Conservation (phyloP, 2,329 filamentous ascomycete species). For the Cordyceps fumosorosea region DNA sequence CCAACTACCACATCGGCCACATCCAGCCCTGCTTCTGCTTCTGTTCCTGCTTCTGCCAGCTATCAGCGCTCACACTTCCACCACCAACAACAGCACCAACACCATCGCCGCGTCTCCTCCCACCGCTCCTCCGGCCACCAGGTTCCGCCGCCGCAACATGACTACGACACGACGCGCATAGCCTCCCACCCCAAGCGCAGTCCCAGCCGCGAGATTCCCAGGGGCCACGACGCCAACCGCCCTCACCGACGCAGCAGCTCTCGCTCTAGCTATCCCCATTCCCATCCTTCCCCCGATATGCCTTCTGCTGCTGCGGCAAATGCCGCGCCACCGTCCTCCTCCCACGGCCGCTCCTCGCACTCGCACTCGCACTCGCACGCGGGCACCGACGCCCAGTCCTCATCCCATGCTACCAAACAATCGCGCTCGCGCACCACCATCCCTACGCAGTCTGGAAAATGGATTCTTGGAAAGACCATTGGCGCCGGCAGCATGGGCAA, state of each 20-base stretch:
- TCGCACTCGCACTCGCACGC: conserved; percentile 27
- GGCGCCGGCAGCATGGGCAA: conserved; percentile 98
- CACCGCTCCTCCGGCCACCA: conserved; percentile 36
- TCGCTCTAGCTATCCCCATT: conserved; percentile 35
- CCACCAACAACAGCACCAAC: conserved; percentile 30
- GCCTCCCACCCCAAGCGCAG: conserved; percentile 56
- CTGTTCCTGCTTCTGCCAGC: conserved; percentile 3
- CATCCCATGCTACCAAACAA: conserved; percentile 38
- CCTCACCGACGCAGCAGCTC: conserved; percentile 45
- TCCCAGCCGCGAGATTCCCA: conserved; percentile 57
- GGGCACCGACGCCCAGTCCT: conserved; percentile 29
- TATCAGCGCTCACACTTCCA: conserved; percentile 17
- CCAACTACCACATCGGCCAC: conserved; percentile 19
- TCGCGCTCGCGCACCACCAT: conserved; percentile 70
- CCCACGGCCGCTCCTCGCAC: conserved; percentile 34
- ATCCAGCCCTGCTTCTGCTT: conserved; percentile 6
- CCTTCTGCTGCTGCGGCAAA: conserved; percentile 44
- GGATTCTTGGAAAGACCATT: conserved; percentile 93
- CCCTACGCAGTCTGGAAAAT: conserved; percentile 83
- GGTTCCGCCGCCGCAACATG: conserved; percentile 47
- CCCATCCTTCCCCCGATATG: conserved; percentile 35
- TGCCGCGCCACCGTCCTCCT: conserved; percentile 43
- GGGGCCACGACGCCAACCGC: conserved; percentile 44
- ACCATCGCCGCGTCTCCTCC: conserved; percentile 26
- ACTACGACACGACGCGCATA: conserved; percentile 67